Evolutionary conservation across 805 yeast species (phyloP), one percentile per base, ranked within the genome.

Genomic region (Scheffersomyces stipitis): DNA sequence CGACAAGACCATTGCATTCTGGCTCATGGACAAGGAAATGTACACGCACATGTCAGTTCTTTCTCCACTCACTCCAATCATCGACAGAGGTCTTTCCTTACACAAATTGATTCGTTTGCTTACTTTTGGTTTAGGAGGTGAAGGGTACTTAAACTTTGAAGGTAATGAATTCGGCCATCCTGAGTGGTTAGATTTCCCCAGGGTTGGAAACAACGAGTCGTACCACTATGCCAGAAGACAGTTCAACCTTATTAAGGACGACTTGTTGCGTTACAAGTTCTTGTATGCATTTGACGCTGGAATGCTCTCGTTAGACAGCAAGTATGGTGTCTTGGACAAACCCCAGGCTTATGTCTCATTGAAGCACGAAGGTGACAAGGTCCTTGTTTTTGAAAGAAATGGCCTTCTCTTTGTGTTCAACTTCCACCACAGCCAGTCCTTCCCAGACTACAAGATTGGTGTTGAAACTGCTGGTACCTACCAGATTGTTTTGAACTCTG

Each of bases 131-230:
- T 70, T 91, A n/a, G 98, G 98, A 31, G 99, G 99, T 38, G 98
- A 91, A 63, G 96, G 96, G 0, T 91, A 91, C 56, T 75, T 91
- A 56, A 91, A 90, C 59, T 91, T 91, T 59, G 97, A 91, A 70
- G 98, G 99, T 40, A 91, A 91, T 55, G 99, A 91, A 64, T 91
- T 93, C 66, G 99, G 99, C 13, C 99, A 91, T 54, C 99, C 98
- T 3, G 99, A 91, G 60, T 91, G 99, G 99, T 76, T 93, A 35
- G 99, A 91, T 62, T 93, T 91, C 73, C 98, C 99, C 10, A 80
- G 96, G 53, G 83, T 47, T 18, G 96, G 96, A 24, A 93, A 91
- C 62, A 75, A 75, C 18, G 89, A 88, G 58, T 83, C 93, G 14
- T 91, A 86, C 64, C 93, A 86, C 64, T 91, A 93, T 55, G 96